phyloP scores from a whole-genome alignment of 108 stramenopile genomes.

The Fistulifera solaris region DNA sequence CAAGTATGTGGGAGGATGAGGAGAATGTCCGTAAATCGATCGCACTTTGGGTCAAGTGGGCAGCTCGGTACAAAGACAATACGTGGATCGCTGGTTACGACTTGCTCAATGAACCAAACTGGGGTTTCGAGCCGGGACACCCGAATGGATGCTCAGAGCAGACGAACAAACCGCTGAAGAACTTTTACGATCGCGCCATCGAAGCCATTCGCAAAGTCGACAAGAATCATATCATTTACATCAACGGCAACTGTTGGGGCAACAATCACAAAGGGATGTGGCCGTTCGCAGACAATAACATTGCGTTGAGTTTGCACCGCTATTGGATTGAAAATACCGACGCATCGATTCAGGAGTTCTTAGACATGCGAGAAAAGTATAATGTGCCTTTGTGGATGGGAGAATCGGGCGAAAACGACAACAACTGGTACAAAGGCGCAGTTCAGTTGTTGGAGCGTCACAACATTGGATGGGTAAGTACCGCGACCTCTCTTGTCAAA shows the following conservation, averaged over 20 bases:
- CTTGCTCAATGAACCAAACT: conserved; percentile 1
- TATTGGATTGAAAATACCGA: conserved; percentile 2
- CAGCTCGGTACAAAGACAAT: conserved; percentile 1
- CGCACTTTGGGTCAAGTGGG: neutral
- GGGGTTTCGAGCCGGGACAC: neutral
- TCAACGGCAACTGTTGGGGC: neutral
- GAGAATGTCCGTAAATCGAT: neutral
- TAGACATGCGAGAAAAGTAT: neutral
- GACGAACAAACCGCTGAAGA: neutral
- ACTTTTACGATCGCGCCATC: neutral
- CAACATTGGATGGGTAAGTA: conserved; percentile 1
- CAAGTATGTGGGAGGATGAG: neutral
- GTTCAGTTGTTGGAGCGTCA: conserved; percentile 1
- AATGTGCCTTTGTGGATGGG: neutral
- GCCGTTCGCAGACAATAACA: neutral
- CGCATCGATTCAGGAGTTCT: neutral
- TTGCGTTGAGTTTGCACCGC: conserved; percentile 2
- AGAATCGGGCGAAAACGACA: conserved; percentile 4
- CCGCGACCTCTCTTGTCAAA: too few relatives aligned
- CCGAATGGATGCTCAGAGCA: neutral
- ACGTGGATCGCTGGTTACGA: neutral
- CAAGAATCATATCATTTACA: neutral
- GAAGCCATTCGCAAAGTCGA: neutral
- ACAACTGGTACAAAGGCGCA: neutral
- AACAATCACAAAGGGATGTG: conserved; percentile 4